Evolutionary conservation across 352 stramenopile species (phyloP), one percentile per base, ranked within the genome.

Genomic region (Globisporangium orthogonon): DNA sequence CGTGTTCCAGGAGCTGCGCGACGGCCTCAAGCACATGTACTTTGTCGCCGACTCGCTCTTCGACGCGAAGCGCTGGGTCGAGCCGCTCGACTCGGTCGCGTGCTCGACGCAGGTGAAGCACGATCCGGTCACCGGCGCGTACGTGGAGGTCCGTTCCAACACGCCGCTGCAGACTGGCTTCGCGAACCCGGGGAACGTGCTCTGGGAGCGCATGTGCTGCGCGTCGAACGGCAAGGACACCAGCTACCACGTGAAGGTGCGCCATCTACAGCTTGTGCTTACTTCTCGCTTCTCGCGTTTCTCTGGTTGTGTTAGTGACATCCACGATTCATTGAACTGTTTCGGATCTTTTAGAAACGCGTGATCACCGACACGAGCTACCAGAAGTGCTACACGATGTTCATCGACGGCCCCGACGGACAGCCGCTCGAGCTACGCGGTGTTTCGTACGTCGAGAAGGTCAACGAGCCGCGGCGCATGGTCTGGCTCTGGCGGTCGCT

Each of bases 351-450:
- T n/a, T 45, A 64, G 58, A 59, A 56, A 29, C 58, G 28, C 11
- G 28, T 48, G 6, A 7, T 59, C 33, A 55, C 44, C 29, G 45
- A 54, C 2, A 51, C 44, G 11, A 60, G 39, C 31, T 64, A 47
- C 17, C 51, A 64, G 15, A 64, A 64, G 51, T 55, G 44, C 52
- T 64, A 47, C 31, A 64, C 43, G n/a, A 58, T 64, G 47, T 10
- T 56, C 7, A 56, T 64, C n/a, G 51, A 59, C 17, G 52, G 39
- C 6, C 58, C 45, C 1, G 41, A 57, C 17, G 52, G 45, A 0
- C 39, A 46, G 2, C 30, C 33, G 18, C 4, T 64, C 14, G 47
- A 59, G 45, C 15, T 64, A 18, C 58, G 43, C 13, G 58, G 58
- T 3, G 45, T 49, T 11, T 55, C 58, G 33, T 39, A 47, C 30